Conservation (phyloP, 108 stramenopile species). For the Nitzschia putrida region DNA sequence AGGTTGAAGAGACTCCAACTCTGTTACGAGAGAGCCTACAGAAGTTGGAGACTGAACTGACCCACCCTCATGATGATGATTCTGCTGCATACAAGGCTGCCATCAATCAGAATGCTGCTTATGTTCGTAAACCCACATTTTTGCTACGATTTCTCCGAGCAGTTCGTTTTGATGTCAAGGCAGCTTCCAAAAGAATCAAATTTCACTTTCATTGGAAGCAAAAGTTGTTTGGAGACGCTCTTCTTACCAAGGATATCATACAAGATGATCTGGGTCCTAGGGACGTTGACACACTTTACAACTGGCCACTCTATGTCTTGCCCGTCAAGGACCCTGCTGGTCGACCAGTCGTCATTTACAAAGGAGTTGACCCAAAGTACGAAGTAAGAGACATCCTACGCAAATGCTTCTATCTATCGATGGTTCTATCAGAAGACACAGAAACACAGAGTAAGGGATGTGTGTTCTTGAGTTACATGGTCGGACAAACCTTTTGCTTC, state of each 20-base stretch:
- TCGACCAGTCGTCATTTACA: constrained; percentile 1
- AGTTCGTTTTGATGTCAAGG: constrained; percentile 31
- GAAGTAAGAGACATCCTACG: too few relatives aligned
- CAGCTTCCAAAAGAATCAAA: constrained; percentile 26
- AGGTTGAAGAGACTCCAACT: constrained; percentile 1
- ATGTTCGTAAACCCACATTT: constrained; percentile 26
- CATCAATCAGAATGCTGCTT: constrained; percentile 1
- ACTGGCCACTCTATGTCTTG: constrained; percentile 5
- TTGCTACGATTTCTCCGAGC: constrained; percentile 41
- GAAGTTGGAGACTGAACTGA: constrained; percentile 4
- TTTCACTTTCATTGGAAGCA: constrained; percentile 40
- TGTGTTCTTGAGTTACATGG: constrained; percentile 3
- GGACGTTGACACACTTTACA: constrained; percentile 13
- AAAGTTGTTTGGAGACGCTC: constrained; percentile 40
- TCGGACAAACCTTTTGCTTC: background rate
- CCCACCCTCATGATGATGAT: too few relatives aligned
- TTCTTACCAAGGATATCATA: constrained; percentile 15
- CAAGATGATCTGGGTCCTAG: constrained; percentile 26
- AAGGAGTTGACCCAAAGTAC: too few relatives aligned
- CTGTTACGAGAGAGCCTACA: background rate
- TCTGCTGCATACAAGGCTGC: background rate
- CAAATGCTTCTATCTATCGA: background rate
- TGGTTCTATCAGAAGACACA: background rate
- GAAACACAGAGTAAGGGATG: constrained; percentile 13
- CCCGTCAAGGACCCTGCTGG: constrained; percentile 22